These are phyloP conservation scores for Exophiala sideris DNA, from an alignment of 2,329 filamentous ascomycete genomes.

Conservation along the genomic window DNA sequence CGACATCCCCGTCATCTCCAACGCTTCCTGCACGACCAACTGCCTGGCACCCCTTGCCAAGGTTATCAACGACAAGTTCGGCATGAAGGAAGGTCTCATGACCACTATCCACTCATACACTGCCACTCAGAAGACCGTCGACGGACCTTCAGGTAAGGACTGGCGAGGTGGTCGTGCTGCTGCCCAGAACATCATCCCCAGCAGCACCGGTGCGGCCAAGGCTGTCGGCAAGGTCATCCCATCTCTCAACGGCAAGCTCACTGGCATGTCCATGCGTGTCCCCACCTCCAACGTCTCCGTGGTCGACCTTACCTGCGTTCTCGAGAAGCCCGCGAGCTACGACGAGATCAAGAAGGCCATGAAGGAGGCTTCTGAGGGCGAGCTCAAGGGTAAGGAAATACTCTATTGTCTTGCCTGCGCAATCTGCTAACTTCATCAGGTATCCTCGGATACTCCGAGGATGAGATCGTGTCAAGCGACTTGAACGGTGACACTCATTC, in stretches of 20 bases:
- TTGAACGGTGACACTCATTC: constrained; percentile 89
- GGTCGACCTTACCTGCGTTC: constrained; percentile 90
- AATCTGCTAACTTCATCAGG: constrained; percentile 49
- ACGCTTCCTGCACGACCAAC: constrained; percentile 99
- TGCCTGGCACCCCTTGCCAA: constrained; percentile 99
- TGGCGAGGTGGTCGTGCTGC: constrained; percentile 98
- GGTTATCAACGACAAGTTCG: constrained; percentile 98
- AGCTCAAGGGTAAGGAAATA: constrained; percentile 71
- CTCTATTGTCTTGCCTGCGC: neutral
- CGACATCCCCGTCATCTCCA: constrained; percentile 91
- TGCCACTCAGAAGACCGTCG: constrained; percentile 98
- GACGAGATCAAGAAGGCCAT: constrained; percentile 90
- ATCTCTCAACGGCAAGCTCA: constrained; percentile 97
- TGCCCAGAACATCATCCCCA: constrained; percentile 99
- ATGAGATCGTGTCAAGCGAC: constrained; percentile 92
- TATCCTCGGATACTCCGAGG: constrained; percentile 92
- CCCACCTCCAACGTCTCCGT: constrained; percentile 98
- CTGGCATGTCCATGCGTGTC: constrained; percentile 99
- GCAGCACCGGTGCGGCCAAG: constrained; percentile 98
- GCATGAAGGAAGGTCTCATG: constrained; percentile 98
- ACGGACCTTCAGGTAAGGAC: constrained; percentile 96
- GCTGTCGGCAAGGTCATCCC: constrained; percentile 99
- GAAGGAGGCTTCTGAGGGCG: constrained; percentile 80
- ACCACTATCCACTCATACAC: constrained; percentile 99
- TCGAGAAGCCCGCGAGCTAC: constrained; percentile 73